A percentile compares a stretch with the other conserved stretches of the same genome.
phyloP scores from a whole-genome alignment of 2,329 filamentous ascomycete genomes.

The Cladosporium sp. region DNA sequence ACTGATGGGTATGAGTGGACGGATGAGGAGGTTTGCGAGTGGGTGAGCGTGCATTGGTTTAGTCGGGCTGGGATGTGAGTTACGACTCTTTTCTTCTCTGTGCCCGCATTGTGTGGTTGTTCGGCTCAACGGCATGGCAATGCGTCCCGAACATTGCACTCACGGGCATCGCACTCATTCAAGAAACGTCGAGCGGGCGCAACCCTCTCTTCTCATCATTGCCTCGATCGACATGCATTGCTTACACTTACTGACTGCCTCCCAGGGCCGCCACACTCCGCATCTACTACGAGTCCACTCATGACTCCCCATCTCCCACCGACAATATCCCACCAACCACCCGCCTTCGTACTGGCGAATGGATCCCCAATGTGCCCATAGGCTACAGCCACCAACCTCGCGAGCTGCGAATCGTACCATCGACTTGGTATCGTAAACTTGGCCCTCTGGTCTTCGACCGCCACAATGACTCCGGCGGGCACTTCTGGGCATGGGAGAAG shows the following conservation, averaged over 20 bases:
- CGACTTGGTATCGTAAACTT: conserved; percentile 8
- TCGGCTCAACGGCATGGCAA: too few species aligned
- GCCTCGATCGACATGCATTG: too few species aligned
- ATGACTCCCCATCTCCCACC: not conserved
- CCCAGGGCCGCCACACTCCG: conserved; percentile 7
- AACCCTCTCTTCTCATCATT: too few species aligned
- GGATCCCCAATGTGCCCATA: conserved; percentile 4
- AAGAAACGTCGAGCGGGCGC: too few species aligned
- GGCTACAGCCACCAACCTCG: conserved; percentile 8
- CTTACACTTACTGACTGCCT: not conserved
- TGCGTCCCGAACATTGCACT: too few species aligned
- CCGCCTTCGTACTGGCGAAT: conserved; percentile 2
- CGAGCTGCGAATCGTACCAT: conserved; percentile 8
- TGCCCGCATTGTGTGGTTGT: too few species aligned
- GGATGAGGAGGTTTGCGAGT: conserved; percentile 9
- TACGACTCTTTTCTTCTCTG: not conserved
- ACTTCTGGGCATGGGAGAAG: conserved; percentile 11
- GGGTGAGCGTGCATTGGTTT: conserved; percentile 13
- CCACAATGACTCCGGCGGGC: conserved; percentile 1
- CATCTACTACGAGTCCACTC: conserved; percentile 14
- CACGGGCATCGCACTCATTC: too few species aligned
- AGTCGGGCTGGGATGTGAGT: conserved; percentile 6
- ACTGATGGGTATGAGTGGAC: conserved; percentile 10
- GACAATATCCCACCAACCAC: not conserved
- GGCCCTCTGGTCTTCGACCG: conserved; percentile 8